Conservation (phyloP, 2,329 filamentous ascomycete species). For the Nigrospora osmanthi region DNA sequence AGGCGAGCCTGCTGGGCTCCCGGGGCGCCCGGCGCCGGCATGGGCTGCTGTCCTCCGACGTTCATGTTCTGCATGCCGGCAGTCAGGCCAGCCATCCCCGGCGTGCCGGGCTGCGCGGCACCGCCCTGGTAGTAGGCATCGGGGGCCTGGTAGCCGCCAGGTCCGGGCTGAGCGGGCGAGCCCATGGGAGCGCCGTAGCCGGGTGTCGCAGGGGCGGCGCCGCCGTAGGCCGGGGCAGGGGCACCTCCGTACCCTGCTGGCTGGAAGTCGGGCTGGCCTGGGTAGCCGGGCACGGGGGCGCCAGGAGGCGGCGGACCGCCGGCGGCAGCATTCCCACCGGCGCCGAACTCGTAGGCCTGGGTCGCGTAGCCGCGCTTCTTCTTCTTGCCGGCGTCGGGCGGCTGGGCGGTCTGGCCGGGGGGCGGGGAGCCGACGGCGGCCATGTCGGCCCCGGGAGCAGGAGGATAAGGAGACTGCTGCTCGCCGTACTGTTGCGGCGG, state of each 20-base stretch:
- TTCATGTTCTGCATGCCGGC: constrained; percentile 44
- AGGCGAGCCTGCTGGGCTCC: constrained; percentile 39
- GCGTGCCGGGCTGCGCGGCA: constrained; percentile 29
- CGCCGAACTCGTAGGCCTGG: constrained; percentile 87
- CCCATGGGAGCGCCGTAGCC: constrained; percentile 35
- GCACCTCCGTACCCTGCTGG: constrained; percentile 18
- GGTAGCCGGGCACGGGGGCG: constrained; percentile 42
- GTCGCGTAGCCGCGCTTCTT: constrained; percentile 95
- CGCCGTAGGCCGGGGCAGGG: constrained; percentile 28
- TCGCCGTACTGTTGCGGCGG: constrained; percentile 31
- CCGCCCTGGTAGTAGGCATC: constrained; percentile 57
- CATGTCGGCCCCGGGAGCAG: constrained; percentile 29
- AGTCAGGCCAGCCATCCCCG: constrained; percentile 60
- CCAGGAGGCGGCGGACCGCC: constrained; percentile 29
- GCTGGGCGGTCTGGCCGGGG: constrained; percentile 21
- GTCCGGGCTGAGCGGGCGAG: constrained; percentile 31
- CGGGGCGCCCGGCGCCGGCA: constrained; percentile 34
- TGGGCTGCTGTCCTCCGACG: constrained; percentile 54
- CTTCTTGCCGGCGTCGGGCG: constrained; percentile 49
- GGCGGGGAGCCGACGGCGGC: constrained; percentile 24
- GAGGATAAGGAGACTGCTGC: constrained; percentile 4
- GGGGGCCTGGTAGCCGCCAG: constrained; percentile 60
- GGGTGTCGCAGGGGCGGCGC: constrained; percentile 24
- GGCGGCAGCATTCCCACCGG: constrained; percentile 70
- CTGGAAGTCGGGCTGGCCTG: constrained; percentile 35